These are phyloP conservation scores for Obba rivulosa DNA, from an alignment of 768 basidiomycete species.

Conservation along the genomic window DNA sequence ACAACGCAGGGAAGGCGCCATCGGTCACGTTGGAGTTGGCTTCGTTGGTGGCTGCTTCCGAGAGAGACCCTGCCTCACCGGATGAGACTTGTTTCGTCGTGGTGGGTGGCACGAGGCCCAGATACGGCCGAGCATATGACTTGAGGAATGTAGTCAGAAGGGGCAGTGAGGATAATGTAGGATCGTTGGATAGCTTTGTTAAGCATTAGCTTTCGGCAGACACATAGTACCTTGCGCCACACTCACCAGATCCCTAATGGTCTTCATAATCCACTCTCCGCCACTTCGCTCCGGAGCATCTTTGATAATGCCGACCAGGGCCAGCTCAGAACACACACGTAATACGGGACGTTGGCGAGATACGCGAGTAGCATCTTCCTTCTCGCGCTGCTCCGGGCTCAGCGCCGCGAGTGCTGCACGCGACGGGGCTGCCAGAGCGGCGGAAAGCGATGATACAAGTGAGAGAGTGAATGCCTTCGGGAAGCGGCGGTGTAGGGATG, in stretches of 20 bases:
- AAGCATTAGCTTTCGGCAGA: neutral
- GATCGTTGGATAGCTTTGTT: constrained; percentile 79
- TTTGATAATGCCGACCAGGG: constrained; percentile 77
- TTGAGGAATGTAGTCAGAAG: constrained; percentile 91
- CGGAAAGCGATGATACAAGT: constrained; percentile 54
- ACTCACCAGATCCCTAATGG: constrained; percentile 77
- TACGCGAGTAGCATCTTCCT: constrained; percentile 80
- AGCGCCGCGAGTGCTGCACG: constrained; percentile 51
- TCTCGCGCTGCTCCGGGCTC: constrained; percentile 79
- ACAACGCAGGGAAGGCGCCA: constrained; percentile 35
- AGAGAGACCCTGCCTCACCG: constrained; percentile 53
- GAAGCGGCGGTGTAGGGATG: constrained; percentile 84
- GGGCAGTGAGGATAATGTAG: constrained; percentile 80
- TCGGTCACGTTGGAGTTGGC: constrained; percentile 18
- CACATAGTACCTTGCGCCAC: constrained; percentile 1
- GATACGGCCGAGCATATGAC: constrained; percentile 82
- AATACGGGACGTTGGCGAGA: constrained; percentile 79
- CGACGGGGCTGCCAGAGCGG: constrained; percentile 55
- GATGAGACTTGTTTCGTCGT: constrained; percentile 55
- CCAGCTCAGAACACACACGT: constrained; percentile 86
- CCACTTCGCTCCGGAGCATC: constrained; percentile 67
- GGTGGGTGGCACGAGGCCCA: constrained; percentile 61
- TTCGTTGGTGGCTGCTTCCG: constrained; percentile 28
- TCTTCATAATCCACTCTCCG: constrained; percentile 88
- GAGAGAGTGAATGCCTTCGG: constrained; percentile 71